Conservation (phyloP, 2,329 filamentous ascomycete genomes). For the Cladophialophora exuberans region DNA sequence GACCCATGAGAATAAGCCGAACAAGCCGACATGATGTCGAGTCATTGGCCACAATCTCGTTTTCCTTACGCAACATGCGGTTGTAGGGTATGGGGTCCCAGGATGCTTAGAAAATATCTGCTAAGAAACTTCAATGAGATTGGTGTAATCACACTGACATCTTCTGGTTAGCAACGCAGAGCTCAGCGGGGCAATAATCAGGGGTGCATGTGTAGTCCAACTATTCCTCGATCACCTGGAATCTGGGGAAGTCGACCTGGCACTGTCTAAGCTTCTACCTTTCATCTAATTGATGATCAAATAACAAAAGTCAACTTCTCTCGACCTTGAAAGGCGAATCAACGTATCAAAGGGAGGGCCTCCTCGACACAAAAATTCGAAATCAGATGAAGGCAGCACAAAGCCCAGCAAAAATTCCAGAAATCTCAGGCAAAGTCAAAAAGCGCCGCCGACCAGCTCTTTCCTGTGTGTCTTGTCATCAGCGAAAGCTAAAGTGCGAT, state of each 20-base stretch:
- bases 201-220: too few species aligned
- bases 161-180: too few species aligned
- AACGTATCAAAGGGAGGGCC: neutral
- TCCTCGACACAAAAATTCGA: neutral
- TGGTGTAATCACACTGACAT: too few species aligned
- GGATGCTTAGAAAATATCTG: neutral
- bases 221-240: too few species aligned
- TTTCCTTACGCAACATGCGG: neutral
- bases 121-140: too few species aligned
- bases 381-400: neutral
- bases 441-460: conserved; percentile 12
- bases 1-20: neutral
- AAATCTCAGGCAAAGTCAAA: neutral
- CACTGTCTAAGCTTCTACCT: too few species aligned
- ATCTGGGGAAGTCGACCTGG: too few species aligned
- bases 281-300: too few species aligned
- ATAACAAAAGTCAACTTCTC: too few species aligned
- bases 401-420: too few species aligned
- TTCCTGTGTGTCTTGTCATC: conserved; percentile 16
- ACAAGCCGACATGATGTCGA: neutral
- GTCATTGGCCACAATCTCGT: too few species aligned
- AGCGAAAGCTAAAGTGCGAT: conserved; percentile 25
- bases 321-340: neutral
- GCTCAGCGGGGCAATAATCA: too few species aligned
- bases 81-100: neutral